Base-by-base conservation (phyloP, 2,329 filamentous ascomycete species). In the Ceratocystis diversiconidia region DNA sequence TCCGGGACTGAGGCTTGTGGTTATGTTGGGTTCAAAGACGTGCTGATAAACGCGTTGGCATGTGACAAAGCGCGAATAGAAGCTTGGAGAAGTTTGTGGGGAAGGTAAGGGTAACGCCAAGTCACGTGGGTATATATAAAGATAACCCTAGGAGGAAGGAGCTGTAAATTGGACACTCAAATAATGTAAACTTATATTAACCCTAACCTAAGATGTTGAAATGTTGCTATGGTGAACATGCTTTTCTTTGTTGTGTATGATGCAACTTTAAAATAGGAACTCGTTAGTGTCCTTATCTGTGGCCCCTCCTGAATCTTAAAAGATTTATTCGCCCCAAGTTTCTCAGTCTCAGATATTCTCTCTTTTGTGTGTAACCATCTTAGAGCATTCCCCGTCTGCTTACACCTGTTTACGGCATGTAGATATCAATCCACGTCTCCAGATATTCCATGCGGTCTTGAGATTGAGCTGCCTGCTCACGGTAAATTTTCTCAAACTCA, bases 341-440 rank as follows among this genome's bases (percentile, higher is more conserved):
- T 41, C 3, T 41, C 12, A 12, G 36, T 5, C 36, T 15, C 36
- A 41, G 10, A 41, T 41, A 5, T 41, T 41, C 17, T 32, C 30
- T 63, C 52, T 48, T n/a, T 52, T 36, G 28, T 36, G 46, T 62
- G 28, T 28, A n/a, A 15, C 44, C 19, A 44, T 62, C 43, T 43
- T 28, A 12, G 36, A 41, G 12, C 25, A 57, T n/a, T 30, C 17
- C 2, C 52, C 22, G 4, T 3, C 25, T 22, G 3, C 17, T 15
- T 8, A 30, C n/a, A 15, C 12, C 57, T 30, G 36, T 25, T 73
- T 79, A 84, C 15, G 84, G 84, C 69, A 87, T 86, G 73, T 84
- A 87, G 73, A 86, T 85, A 73, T 96, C 92, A 74, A 96, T 89
- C 92, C 92, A 97, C 71, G 85, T 89, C 67, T 89, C 89, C 60